These are phyloP conservation scores for Chenopodium quinoa DNA, from an alignment of 148 eudicot genomes.

Conservation along the genomic window DNA sequence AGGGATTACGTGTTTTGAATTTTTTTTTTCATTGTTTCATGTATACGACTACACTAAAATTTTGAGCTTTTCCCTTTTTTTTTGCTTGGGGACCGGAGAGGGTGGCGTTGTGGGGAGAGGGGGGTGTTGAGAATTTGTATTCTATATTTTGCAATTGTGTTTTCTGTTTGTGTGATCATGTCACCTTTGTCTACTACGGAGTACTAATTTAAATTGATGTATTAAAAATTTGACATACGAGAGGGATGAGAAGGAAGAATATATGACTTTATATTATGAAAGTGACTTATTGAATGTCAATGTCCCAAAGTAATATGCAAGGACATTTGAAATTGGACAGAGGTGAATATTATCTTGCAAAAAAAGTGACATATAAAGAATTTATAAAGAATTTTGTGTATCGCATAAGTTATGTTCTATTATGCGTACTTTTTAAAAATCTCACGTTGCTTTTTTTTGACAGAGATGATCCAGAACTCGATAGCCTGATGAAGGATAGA, in stretches of 20 bases:
- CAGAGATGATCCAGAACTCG: constrained; percentile 62
- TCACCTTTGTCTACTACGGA: neutral
- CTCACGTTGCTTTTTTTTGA: neutral
- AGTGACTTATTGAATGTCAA: neutral
- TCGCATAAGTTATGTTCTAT: neutral
- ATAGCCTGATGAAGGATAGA: constrained; percentile 68
- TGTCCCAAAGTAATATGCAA: neutral
- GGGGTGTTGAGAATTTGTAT: neutral
- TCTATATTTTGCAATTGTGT: neutral
- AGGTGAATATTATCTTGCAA: neutral
- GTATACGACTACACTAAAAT: too few relatives aligned
- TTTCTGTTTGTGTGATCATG: neutral
- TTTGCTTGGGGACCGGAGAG: too few relatives aligned
- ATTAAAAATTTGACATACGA: neutral
- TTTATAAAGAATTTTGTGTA: neutral
- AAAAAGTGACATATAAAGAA: neutral
- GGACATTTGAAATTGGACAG: neutral
- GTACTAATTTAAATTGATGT: neutral
- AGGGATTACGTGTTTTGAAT: neutral
- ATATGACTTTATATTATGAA: neutral
- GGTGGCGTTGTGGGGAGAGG: neutral
- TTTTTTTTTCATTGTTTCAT: neutral
- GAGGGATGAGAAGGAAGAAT: neutral
- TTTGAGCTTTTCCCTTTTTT: neutral
- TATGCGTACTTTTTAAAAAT: neutral